phyloP scores from a whole-genome alignment of 176 grass and related monocot species.

The Stipa capillata region DNA sequence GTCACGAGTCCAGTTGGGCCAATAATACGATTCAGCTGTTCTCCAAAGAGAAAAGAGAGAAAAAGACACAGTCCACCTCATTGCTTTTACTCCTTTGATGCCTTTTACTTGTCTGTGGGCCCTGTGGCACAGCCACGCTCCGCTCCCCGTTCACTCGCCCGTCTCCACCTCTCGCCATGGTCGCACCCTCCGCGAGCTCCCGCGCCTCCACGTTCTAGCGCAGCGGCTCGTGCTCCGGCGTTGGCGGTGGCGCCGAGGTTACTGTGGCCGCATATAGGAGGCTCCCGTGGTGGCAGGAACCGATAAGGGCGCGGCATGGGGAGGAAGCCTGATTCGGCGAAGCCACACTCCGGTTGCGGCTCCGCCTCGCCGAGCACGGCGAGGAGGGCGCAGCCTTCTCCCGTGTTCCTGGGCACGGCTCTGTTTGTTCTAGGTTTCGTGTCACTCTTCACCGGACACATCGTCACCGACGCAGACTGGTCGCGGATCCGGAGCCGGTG shows the following conservation, averaged over 20 bases:
- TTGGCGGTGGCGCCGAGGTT: neutral
- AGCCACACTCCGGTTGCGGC: slow-evolving; percentile 15
- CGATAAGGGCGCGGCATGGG: slow-evolving; percentile 13
- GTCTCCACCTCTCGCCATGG: slow-evolving; percentile 22
- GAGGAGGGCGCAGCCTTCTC: slow-evolving; percentile 34
- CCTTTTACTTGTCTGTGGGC: neutral
- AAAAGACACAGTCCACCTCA: no score
- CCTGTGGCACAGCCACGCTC: neutral
- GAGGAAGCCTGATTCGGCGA: slow-evolving; percentile 36
- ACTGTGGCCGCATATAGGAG: neutral
- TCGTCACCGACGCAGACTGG: slow-evolving; percentile 79
- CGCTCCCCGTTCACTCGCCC: slow-evolving; percentile 5
- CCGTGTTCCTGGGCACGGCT: slow-evolving; percentile 43
- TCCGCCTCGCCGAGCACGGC: slow-evolving; percentile 16
- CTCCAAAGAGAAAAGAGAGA: no score
- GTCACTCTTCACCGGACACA: slow-evolving; percentile 75
- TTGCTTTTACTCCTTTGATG: neutral
- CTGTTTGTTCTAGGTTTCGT: slow-evolving; percentile 66
- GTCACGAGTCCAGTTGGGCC: neutral
- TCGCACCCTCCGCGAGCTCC: neutral
- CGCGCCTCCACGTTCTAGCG: slow-evolving; percentile 24
- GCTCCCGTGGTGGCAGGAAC: neutral
- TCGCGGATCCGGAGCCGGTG: slow-evolving; percentile 58
- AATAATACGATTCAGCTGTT: neutral
- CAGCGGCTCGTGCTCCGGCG: neutral